A percentile compares a stretch with the other conserved stretches of the same genome.
phyloP scores from a whole-genome alignment of 257 asterid genomes.

The Salvia miltiorrhiza region DNA sequence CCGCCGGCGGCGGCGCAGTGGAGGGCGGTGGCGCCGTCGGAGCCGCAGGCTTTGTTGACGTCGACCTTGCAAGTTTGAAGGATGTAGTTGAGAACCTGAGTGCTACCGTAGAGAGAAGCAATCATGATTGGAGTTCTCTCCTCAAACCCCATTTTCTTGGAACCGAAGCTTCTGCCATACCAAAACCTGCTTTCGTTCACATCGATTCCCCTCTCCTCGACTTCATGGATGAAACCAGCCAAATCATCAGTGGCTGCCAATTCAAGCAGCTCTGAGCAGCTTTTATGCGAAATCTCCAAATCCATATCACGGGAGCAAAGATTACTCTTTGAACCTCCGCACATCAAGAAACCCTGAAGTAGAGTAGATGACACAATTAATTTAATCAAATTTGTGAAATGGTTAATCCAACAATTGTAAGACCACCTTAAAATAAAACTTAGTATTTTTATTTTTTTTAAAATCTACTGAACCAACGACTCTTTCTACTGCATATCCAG shows the following conservation, averaged over 20 bases:
- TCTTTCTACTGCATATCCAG: conserved; percentile 22
- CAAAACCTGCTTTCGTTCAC: conserved; percentile 64
- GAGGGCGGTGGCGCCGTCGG: conserved; percentile 76
- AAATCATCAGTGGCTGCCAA: conserved; percentile 75
- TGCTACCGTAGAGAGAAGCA: conserved; percentile 77
- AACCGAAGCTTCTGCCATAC: conserved; percentile 74
- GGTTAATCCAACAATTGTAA: too few species aligned
- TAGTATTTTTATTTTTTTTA: too few species aligned
- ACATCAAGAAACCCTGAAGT: conserved; percentile 47
- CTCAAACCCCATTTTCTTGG: conserved; percentile 70
- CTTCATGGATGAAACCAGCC: conserved; percentile 41
- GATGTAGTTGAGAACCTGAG: conserved; percentile 50
- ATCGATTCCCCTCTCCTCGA: conserved; percentile 62
- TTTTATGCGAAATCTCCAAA: conserved; percentile 21
- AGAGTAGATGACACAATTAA: neutral
- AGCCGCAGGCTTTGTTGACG: conserved; percentile 66
- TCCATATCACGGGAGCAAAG: conserved; percentile 23
- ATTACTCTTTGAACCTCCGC: conserved; percentile 41
- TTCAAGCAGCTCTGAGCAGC: conserved; percentile 74
- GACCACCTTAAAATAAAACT: too few species aligned
- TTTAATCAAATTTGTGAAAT: too few species aligned
- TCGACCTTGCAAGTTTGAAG: conserved; percentile 48
- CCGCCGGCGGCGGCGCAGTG: conserved; percentile 90
- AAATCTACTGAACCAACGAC: conserved; percentile 32
- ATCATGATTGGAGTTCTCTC: conserved; percentile 77